Evolutionary conservation across 1,139 yeast species (phyloP), one percentile per base, ranked within the genome.

Genomic region (Yamadazyma atlantica): DNA sequence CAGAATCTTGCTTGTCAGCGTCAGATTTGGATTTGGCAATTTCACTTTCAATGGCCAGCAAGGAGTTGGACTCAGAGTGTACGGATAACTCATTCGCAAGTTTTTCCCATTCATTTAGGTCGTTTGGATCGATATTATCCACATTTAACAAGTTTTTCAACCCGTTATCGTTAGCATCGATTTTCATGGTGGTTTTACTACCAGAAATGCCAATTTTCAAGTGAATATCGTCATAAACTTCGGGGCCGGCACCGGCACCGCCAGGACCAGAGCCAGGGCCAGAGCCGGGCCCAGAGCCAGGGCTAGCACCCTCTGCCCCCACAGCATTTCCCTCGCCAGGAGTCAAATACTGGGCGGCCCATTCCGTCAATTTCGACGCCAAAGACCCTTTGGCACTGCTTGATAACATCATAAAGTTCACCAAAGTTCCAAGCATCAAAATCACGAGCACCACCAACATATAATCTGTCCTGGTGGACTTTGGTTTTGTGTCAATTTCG

Each of bases 21-120:
- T 33, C 35, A 30, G n/a, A 16, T 12, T 30, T 30, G 4, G 25
- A 19, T 19, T n/a, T 21, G 15, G 33, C 24, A n/a, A 30, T 30
- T 13, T 30, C 33, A 14, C 9, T n/a, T 15, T 30, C 33, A 19
- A 19, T 28, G 10, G 30, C 30, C 19, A 15, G 19, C n/a, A 28
- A 11, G 16, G 30, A 28, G 12, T 28, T 16, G 5, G 19, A 14
- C 7, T 28, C 17, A 3, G 12, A 15, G 17, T 14, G 7, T n/a
- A 8, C 12, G 11, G 30, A 15, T 14, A 37, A 18, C 17, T 41
- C 46, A 16, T 32, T 32, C 10, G 38, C 38, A 22, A 48, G 41
- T 38, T 47, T 48, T 23, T 43, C 41, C 52, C 52, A 48, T 36
- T 48, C 52, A 27, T 38, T 40, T 26, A 40, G 29, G 29, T 44